phyloP scores from a whole-genome alignment of 139 green algal genomes.

The Dunaliella primolecta region DNA sequence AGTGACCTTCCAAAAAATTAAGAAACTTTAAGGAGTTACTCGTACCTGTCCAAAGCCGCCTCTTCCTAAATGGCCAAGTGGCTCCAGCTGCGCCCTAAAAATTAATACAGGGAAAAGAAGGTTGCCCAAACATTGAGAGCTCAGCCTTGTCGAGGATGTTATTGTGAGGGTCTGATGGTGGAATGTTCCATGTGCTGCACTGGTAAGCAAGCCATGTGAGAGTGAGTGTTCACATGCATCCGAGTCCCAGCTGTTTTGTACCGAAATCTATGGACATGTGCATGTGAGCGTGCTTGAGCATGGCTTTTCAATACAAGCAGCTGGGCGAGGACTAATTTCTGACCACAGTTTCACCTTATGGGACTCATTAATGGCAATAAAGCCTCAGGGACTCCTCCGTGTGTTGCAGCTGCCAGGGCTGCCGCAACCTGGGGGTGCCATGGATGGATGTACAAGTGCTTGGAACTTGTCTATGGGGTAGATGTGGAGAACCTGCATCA shows the following conservation, averaged over 20 bases:
- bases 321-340: too few relatives aligned
- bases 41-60: constrained; percentile 35
- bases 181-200: not conserved
- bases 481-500: not conserved
- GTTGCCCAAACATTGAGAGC: not conserved
- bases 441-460: not conserved
- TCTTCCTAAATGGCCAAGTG: constrained; percentile 21
- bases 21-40: not conserved
- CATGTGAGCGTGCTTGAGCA: too few relatives aligned
- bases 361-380: too few relatives aligned
- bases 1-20: too few relatives aligned
- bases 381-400: too few relatives aligned
- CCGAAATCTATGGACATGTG: too few relatives aligned
- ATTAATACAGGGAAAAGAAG: too few relatives aligned
- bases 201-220: not conserved
- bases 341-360: too few relatives aligned
- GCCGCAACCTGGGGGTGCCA: too few relatives aligned
- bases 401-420: too few relatives aligned
- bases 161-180: not conserved
- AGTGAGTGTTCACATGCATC: not conserved
- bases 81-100: constrained; percentile 28
- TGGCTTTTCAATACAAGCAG: too few relatives aligned
- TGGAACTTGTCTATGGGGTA: not conserved
- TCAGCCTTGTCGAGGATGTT: not conserved
- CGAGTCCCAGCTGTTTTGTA: not conserved